Evolutionary conservation across 371 early-diverging fungal genomes (phyloP).

Genomic region (Rhizomucor miehei): DNA sequence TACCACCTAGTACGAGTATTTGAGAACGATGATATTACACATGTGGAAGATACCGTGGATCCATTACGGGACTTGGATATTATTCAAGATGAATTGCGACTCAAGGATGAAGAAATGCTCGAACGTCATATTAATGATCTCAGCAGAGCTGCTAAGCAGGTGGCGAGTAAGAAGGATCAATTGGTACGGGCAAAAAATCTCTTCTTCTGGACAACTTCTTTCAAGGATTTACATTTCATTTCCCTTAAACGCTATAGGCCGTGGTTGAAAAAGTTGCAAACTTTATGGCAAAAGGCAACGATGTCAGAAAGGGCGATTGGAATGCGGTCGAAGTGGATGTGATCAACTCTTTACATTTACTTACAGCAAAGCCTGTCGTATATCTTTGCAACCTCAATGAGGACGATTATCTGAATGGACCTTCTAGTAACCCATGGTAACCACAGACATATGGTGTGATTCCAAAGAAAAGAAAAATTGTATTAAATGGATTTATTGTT

Average conservation of each 20-base stretch:
- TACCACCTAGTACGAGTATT: constrained; percentile 89
- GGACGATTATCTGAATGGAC: constrained; percentile 57
- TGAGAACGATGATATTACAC: constrained; percentile 83
- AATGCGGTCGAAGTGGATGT: constrained; percentile 52
- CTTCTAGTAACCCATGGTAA: constrained; percentile 67
- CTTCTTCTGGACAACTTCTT: neutral
- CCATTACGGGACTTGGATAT: constrained; percentile 89
- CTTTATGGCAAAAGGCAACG: constrained; percentile 36
- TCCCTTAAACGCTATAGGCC: constrained; percentile 10
- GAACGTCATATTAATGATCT: constrained; percentile 47
- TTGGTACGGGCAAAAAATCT: no score
- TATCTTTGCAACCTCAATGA: constrained; percentile 88
- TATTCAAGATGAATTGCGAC: constrained; percentile 86
- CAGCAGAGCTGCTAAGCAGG: constrained; percentile 44
- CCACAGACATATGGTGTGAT: constrained; percentile 19
- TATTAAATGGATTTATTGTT: constrained; percentile 14
- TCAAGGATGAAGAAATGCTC: constrained; percentile 85
- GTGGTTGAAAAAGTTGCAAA: constrained; percentile 47
- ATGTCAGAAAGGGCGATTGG: constrained; percentile 48
- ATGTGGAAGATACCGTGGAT: constrained; percentile 87
- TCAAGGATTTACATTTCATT: neutral
- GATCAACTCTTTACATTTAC: constrained; percentile 78
- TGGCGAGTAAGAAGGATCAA: constrained; percentile 80
- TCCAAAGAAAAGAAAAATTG: constrained; percentile 36
- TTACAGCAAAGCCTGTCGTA: constrained; percentile 94